Percentiles rank a stretch among this genome's conserved stretches.
Conservation (phyloP, 306 rosid genomes). For the Rosa multiflora region DNA sequence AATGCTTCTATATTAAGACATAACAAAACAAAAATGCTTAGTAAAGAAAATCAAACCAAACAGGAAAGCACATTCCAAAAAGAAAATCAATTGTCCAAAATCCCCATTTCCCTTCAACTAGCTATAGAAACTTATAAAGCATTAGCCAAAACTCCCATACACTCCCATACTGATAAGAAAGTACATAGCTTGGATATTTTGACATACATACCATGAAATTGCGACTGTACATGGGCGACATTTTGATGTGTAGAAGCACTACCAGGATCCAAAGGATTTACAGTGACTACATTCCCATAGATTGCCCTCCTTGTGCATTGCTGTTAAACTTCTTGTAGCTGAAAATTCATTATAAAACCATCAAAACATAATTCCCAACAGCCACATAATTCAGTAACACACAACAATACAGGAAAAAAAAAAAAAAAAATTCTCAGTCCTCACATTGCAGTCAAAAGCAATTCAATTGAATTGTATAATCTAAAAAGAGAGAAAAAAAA, state of each 20-base stretch:
- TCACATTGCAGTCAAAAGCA: background rate
- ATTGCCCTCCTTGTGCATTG: constrained; percentile 88
- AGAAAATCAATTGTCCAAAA: background rate
- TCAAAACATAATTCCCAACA: background rate
- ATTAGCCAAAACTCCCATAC: too few relatives aligned
- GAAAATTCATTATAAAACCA: constrained; percentile 17
- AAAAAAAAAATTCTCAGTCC: background rate
- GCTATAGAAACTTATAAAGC: background rate
- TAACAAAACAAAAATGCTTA: background rate
- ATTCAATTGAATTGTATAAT: background rate
- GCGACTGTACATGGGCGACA: constrained; percentile 59
- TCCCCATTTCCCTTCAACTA: too few relatives aligned
- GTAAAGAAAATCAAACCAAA: constrained; percentile 21
- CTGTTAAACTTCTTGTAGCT: constrained; percentile 68
- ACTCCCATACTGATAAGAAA: background rate
- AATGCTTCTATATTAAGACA: constrained; percentile 42
- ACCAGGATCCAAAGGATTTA: constrained; percentile 51
- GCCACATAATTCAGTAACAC: background rate
- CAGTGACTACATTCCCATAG: constrained; percentile 51
- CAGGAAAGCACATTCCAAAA: background rate
- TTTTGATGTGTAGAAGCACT: constrained; percentile 48
- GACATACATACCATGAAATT: constrained; percentile 52
- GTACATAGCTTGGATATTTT: background rate
- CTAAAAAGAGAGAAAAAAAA: too few relatives aligned
- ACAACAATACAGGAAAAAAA: background rate